Conservation (phyloP, 2,329 filamentous ascomycete species). For the Verticillium nubilum region DNA sequence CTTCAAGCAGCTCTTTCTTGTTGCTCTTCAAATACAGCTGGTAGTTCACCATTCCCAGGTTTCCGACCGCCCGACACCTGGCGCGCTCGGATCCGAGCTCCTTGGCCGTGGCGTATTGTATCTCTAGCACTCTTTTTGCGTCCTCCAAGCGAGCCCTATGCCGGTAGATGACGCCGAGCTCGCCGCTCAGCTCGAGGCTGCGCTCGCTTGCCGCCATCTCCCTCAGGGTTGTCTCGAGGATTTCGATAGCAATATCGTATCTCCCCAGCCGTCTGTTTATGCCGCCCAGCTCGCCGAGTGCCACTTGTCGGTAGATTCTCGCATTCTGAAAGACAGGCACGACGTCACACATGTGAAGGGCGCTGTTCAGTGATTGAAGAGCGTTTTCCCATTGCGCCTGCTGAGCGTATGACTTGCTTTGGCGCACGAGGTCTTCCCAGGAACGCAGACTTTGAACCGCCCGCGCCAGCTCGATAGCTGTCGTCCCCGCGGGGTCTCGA, state of each 20-base stretch:
- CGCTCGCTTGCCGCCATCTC: constrained; percentile 10
- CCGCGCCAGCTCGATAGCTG: constrained; percentile 12
- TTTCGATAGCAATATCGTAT: constrained; percentile 16
- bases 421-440: constrained; percentile 14
- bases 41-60: constrained; percentile 29
- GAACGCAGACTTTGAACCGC: constrained; percentile 13
- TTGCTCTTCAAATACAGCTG: constrained; percentile 16
- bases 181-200: constrained; percentile 18
- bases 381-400: constrained; percentile 16
- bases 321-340: constrained; percentile 4
- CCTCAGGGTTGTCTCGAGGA: constrained; percentile 15
- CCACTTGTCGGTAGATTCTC: constrained; percentile 12
- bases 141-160: constrained; percentile 22
- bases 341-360: constrained; percentile 16
- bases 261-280: constrained; percentile 23
- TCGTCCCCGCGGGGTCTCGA: constrained; percentile 15
- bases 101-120: constrained; percentile 22
- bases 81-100: constrained; percentile 15
- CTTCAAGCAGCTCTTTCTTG: not conserved
- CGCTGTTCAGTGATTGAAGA: constrained; percentile 15
- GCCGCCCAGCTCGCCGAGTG: constrained; percentile 19
- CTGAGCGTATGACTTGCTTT: constrained; percentile 11
- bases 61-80: constrained; percentile 26
- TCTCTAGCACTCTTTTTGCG: constrained; percentile 17
- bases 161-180: constrained; percentile 25